Evolutionary conservation across 148 eudicot species (phyloP), one percentile per base, ranked within the genome.

Genomic region (Amaranthus hypochondriacus): DNA sequence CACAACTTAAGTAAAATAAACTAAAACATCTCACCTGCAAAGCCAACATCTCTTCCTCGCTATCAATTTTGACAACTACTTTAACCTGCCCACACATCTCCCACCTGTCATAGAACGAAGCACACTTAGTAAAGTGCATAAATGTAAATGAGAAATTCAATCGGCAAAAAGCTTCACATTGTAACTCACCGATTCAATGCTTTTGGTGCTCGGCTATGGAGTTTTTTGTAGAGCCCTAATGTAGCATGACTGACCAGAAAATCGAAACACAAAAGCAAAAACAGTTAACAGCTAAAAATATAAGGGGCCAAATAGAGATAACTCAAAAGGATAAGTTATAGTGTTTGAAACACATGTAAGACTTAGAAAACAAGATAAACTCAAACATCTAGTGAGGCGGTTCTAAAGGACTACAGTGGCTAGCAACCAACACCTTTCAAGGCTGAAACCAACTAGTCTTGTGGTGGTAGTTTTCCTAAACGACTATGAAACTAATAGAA

Each of bases 71-170:
- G 83, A 95, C 92, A 9, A 95, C 99, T 76, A 95, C 97, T 79
- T 95, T 95, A 69, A 95, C 96, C 86, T 95, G 97, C 63, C 99
- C 97, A 43, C 99, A 95, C 96, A 86, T 92, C 89, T 95, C 99
- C 99, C 99, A 95, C 82, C 99, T 95, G 80, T 74, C 12, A 69
- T 50, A 72, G 52, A 73, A 28, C 76, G 12, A 71, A 71, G 69
- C 74, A 58, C 43, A 39, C 9, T 47, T 56, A 14, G 52, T 55
- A 74, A 10, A 47, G 60, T 66, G 62, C 43, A 67, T 58, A 71
- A 71, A 71, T 47, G 42, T 18, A 15, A 49, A 59, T 7, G 2
- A 58, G 13, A 74, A 59, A 4, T 43, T 10, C 51, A 48, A 49
- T 9, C 11, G 13, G 60, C 15, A 12, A 64, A 75, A 73, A 46